phyloP scores from a whole-genome alignment of 345 rosid genomes.

The Rhizophora mangle region DNA sequence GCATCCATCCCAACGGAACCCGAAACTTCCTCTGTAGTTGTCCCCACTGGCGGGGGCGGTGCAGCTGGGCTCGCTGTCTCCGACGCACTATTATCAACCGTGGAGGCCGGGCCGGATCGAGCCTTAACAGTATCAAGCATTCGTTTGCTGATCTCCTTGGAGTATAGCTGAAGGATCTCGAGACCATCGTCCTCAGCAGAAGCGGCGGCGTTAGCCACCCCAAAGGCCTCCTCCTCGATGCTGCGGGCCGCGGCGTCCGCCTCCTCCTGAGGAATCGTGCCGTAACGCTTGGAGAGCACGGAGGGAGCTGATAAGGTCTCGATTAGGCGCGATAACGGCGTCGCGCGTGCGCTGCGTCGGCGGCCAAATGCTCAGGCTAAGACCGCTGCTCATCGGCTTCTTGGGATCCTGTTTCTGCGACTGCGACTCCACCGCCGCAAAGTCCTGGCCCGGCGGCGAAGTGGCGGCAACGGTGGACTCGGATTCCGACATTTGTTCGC shows the following conservation, averaged over 20 bases:
- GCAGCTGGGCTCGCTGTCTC: conserved; percentile 8
- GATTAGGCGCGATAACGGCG: conserved; percentile 71
- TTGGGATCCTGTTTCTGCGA: conserved; percentile 18
- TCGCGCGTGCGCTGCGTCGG: conserved; percentile 89
- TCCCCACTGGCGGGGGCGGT: conserved; percentile 7
- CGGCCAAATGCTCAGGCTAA: conserved; percentile 83
- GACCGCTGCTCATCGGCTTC: conserved; percentile 18
- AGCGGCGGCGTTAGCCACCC: conserved; percentile 41
- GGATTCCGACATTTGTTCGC: conserved; percentile 1
- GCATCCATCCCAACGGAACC: conserved; percentile 37
- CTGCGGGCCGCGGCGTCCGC: conserved; percentile 52
- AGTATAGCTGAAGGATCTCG: conserved; percentile 80
- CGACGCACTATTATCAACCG: conserved; percentile 9
- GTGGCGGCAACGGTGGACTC: conserved; percentile 28
- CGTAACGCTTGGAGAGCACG: conserved; percentile 89
- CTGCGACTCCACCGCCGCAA: conserved; percentile 11
- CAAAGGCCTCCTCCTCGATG: conserved; percentile 83
- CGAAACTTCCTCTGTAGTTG: conserved; percentile 26
- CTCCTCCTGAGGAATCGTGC: conserved; percentile 57
- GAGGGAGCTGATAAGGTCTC: conserved; percentile 76
- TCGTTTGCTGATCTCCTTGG: conserved; percentile 88
- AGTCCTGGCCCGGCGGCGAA: conserved; percentile 2
- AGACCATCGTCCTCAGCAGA: conserved; percentile 71
- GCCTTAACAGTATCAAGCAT: conserved; percentile 76
- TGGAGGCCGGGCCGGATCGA: conserved; percentile 28